phyloP scores from a whole-genome alignment of 768 basidiomycete genomes.

The Lactarius trivialis region DNA sequence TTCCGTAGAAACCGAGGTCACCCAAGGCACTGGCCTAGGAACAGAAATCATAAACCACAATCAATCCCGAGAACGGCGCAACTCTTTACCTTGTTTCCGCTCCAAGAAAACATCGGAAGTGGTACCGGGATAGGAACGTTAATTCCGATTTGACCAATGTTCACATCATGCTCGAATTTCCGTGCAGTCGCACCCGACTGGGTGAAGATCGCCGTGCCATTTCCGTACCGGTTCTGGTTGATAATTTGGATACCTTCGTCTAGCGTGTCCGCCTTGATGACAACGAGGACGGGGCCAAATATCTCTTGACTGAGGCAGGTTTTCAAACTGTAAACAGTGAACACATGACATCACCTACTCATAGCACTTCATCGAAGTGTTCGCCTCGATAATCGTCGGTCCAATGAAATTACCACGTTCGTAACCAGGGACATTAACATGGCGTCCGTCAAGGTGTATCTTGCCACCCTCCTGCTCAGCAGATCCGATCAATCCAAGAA shows the following conservation, averaged over 20 bases:
- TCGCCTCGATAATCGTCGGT: constrained; percentile 81
- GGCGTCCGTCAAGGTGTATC: constrained; percentile 82
- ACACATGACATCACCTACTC: constrained; percentile 42
- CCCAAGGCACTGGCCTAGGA: constrained; percentile 66
- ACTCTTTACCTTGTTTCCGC: constrained; percentile 76
- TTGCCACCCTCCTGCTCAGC: constrained; percentile 76
- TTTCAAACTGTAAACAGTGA: not conserved
- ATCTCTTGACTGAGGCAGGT: constrained; percentile 72
- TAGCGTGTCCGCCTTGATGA: constrained; percentile 72
- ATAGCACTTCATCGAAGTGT: constrained; percentile 82
- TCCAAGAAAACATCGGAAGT: constrained; percentile 92
- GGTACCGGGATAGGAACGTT: constrained; percentile 94
- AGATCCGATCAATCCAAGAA: constrained; percentile 67
- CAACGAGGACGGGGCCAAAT: constrained; percentile 84
- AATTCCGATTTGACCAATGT: constrained; percentile 90
- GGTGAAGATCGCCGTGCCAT: constrained; percentile 94
- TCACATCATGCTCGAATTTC: constrained; percentile 82
- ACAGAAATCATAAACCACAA: not conserved
- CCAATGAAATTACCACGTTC: constrained; percentile 92
- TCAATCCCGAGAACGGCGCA: not conserved
- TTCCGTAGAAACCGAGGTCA: constrained; percentile 88
- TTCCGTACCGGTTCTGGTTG: constrained; percentile 87
- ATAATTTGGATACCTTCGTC: constrained; percentile 88
- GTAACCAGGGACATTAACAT: constrained; percentile 59
- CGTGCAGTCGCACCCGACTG: constrained; percentile 93